Evolutionary conservation across 768 basidiomycete genomes (phyloP), one percentile per base, ranked within the genome.

Genomic region (Suillus plorans): DNA sequence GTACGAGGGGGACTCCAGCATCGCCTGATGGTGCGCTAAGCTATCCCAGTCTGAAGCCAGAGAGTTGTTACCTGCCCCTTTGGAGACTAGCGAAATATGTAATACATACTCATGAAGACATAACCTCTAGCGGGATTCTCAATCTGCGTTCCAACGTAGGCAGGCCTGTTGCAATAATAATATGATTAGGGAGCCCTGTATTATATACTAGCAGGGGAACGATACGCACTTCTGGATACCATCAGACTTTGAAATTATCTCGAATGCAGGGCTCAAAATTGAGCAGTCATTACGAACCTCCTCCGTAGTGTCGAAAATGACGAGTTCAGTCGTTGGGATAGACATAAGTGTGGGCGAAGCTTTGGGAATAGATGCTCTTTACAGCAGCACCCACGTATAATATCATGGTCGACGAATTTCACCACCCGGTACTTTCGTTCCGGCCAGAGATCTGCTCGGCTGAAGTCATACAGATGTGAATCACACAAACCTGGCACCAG

Each of bases 401-500:
- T 36, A 34, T 16, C 16, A 6, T 13, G 53, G 52, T 34, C 5
- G 28, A 34, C 20, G 20, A 34, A 55, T 55, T 55, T 36, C 31
- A 34, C 50, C 25, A 28, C 8, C 50, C 25, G 25, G 25, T 25
- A 25, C 22, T 25, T 49, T 25, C 22, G 13, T 25, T 47, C 45
- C n/a, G 12, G 7, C 47, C 47, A 3, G 13, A 28, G 50, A 52
- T 31, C 18, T 18, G 10, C 47, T 22, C 47, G n/a, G 13, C n/a
- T 22, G 36, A 50, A 37, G 3, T 20, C 9, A 56, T 18, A 28
- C 16, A 60, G 1, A 5, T 13, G 52, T 16, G 1, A 6, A 36
- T 31, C 55, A 67, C 14, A 69, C 79, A 20, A 58, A 86, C 86
- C 88, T 89, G 67, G 90, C 84, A 85, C 87, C 88, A 92, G 70